Evolutionary conservation across 305 asterid genomes (phyloP), one percentile per base, ranked within the genome.

Genomic region (Caryopteris hybrid): DNA sequence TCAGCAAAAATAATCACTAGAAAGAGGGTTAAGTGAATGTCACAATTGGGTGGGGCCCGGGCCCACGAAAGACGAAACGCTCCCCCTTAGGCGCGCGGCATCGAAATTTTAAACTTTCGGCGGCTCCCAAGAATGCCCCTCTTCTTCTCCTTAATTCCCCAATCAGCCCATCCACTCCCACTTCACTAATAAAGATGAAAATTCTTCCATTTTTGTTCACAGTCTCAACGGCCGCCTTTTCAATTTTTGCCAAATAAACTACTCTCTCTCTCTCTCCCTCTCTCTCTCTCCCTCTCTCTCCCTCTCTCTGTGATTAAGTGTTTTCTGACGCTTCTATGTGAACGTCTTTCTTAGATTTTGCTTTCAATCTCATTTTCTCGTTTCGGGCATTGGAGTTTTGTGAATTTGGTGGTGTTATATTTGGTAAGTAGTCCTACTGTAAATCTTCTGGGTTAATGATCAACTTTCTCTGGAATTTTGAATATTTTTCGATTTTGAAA

Each of bases 31-130:
- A 27, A 27, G 33, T 27, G 12, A 7, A 38, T 0, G 11, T 6
- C 43, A 38, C 8, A 38, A 38, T 38, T 38, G 12, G 8, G 1
- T 2, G 33, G 14, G 41, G 25, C 23, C 55, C 2, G 7, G 61
- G 66, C 41, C 74, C 71, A 45, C 52, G 23, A 16, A 0, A 27
- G 43, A 52, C 3, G 8, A 53, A 42, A 56, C 75, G 74, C 76
- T 76, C 76, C 84, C 78, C 77, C 31, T 25, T 25, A 25, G 31
- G 31, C 72, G 74, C 88, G 90, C 87, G 82, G 84, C 86, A 70
- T 76, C 69, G 58, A 78, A 67, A 79, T 64, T 78, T 87, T 71
- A 65, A 81, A 82, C 69, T 56, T 47, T 66, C 68, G 58, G 6
- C 17, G 47, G 48, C 14, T 76, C 79, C 51, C 92, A 4, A 50